phyloP scores from a whole-genome alignment of 2,329 filamentous ascomycete species.

The Sphaceloma murrayae region DNA sequence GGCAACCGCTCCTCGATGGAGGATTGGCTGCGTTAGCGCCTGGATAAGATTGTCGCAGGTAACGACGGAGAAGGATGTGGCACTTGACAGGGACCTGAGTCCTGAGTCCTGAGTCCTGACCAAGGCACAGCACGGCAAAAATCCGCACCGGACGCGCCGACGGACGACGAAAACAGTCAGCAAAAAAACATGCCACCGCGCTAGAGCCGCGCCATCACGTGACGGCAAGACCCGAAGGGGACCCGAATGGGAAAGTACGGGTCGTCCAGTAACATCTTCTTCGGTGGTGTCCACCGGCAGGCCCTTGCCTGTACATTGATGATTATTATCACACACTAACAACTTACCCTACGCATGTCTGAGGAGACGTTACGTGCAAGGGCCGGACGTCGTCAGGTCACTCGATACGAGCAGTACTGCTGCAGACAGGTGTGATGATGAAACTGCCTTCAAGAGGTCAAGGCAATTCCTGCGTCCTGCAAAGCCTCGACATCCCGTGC shows the following conservation, averaged over 20 bases:
- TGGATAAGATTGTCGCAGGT: conserved; percentile 17
- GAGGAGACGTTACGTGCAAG: background rate
- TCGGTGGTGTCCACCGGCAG: conserved; percentile 7
- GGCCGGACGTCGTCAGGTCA: background rate
- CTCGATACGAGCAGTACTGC: background rate
- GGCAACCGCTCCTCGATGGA: conserved; percentile 1
- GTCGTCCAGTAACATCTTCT: conserved; percentile 6
- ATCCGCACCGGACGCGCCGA: conserved; percentile 14
- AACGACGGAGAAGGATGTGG: conserved; percentile 15
- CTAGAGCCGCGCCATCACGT: conserved; percentile 12
- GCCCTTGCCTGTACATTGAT: no score
- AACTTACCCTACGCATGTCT: no score
- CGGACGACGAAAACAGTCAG: conserved; percentile 4
- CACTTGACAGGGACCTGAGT: background rate
- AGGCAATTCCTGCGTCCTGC: no score
- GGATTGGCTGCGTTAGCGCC: conserved; percentile 16
- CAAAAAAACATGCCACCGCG: conserved; percentile 6
- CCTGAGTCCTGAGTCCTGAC: background rate
- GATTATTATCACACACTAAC: no score
- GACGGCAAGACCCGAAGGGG: no score
- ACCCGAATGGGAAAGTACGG: no score
- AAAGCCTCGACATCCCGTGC: no score
- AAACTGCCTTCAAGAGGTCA: no score
- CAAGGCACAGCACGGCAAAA: background rate
- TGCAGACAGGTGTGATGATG: no score